These are phyloP conservation scores for Rhododendron ferrugineum DNA, from an alignment of 148 eudicot genomes.

Conservation along the genomic window DNA sequence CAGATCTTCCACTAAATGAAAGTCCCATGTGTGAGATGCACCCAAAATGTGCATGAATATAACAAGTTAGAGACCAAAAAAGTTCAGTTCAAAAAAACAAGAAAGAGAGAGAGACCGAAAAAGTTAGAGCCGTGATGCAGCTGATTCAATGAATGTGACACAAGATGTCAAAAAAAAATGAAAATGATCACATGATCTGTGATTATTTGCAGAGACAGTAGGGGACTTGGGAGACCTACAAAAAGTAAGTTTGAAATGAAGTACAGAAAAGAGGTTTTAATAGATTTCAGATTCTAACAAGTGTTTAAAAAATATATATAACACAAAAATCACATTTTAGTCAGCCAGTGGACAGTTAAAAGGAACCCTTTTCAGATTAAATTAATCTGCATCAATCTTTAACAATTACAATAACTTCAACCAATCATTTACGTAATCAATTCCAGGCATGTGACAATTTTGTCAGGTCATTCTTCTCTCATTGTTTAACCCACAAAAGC, in stretches of 20 bases:
- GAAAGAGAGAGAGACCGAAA: neutral
- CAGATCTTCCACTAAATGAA: neutral
- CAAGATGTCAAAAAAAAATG: neutral
- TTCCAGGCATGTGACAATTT: neutral
- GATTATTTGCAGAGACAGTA: neutral
- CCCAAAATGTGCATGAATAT: neutral
- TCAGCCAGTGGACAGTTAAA: neutral
- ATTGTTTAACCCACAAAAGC: neutral
- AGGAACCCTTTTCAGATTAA: neutral
- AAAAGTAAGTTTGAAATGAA: neutral
- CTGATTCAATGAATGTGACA: neutral
- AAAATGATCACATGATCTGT: neutral
- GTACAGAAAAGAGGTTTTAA: neutral
- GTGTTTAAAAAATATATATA: neutral
- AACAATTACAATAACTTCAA: neutral
- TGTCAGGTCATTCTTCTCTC: neutral
- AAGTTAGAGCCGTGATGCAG: neutral
- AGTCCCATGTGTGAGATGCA: neutral
- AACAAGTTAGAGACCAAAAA: neutral
- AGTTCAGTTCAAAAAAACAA: neutral
- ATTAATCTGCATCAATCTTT: neutral
- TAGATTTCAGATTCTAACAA: neutral
- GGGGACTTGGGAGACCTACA: neutral
- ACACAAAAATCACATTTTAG: neutral
- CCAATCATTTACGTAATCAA: neutral